Conservation (phyloP, 2,329 filamentous ascomycete species). For the Metarhizium brunneum region DNA sequence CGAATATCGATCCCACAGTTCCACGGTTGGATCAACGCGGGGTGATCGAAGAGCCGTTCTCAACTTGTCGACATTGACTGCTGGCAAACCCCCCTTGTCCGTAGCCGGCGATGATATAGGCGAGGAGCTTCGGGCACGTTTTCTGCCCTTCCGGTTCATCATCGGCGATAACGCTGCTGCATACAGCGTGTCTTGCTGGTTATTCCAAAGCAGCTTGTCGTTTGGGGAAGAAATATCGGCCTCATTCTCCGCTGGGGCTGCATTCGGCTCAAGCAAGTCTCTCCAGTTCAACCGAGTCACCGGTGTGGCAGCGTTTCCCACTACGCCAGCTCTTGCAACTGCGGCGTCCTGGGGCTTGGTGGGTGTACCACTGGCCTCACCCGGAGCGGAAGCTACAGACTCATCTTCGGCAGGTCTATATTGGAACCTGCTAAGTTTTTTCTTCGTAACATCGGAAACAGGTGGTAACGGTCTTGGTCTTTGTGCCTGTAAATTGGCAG, state of each 20-base stretch:
- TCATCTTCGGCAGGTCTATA: slow-evolving; percentile 20
- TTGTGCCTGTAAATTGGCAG: slow-evolving; percentile 26
- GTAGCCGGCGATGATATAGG: slow-evolving; percentile 57
- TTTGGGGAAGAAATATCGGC: slow-evolving; percentile 48
- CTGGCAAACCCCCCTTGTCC: slow-evolving; percentile 32
- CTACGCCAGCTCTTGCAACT: not conserved
- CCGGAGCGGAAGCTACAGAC: slow-evolving; percentile 8
- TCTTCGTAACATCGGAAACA: slow-evolving; percentile 50
- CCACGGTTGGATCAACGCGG: slow-evolving; percentile 61
- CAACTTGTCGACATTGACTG: slow-evolving; percentile 49
- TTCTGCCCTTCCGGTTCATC: slow-evolving; percentile 44
- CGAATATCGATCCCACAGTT: slow-evolving; percentile 71
- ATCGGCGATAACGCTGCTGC: slow-evolving; percentile 36
- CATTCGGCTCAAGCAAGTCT: slow-evolving; percentile 42
- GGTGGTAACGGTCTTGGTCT: slow-evolving; percentile 32
- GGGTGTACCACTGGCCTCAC: not conserved
- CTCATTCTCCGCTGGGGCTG: slow-evolving; percentile 32
- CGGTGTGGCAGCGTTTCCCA: slow-evolving; percentile 29
- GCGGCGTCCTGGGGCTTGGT: slow-evolving; percentile 12
- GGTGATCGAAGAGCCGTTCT: slow-evolving; percentile 54
- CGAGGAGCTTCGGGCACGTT: slow-evolving; percentile 66
- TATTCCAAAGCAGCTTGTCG: slow-evolving; percentile 54
- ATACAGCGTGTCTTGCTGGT: slow-evolving; percentile 32
- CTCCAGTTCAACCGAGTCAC: slow-evolving; percentile 45
- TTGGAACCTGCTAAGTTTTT: slow-evolving; percentile 50